Base-by-base conservation (phyloP, 2,329 filamentous ascomycete genomes). In the Fusarium proliferatum region DNA sequence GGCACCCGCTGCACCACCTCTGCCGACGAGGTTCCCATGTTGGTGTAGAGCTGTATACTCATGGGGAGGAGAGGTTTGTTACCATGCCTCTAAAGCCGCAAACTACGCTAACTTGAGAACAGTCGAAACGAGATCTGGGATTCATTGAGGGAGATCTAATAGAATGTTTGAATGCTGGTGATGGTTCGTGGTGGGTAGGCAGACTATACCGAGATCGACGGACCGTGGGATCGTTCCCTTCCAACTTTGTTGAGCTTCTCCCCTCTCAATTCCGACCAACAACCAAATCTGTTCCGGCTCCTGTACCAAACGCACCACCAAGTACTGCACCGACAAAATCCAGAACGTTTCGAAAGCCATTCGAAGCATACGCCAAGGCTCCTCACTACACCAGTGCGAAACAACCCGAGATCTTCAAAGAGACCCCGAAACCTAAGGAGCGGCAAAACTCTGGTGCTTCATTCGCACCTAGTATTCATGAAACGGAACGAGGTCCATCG, bases 161-260 rank as follows among this genome's bases (percentile, higher is more conserved):
- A 81, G 96, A 99, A 89, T 98, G 96, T 80, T 88, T 99, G 60
- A 99, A 99, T 82, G 96, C 96, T 26, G 96, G 96, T 72, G 96
- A 99, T 84, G 96, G 96, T 59, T 95, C 94, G 52, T 99, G 96
- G 96, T 99, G 96, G 96, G 97, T 95, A 84, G 96, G 96, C 53
- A 91, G 96, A 72, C 85, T 99, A 80, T 94, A 92, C 80, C 91
- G 96, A 77, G 96, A 99, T 84, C 92, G 93, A 82, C 91, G 95
- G 79, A 95, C 96, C 79, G 92, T 98, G 78, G 96, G 96, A 61
- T 87, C 96, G 26, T 99, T 99, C 79, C 96, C 96, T 2, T 98
- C 95, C 79, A 99, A 99, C 84, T 99, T 99, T 80, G 96, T 99
- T 80, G 90, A 97, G 81, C 89, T 99, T 10, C 88, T 99, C 38